Evolutionary conservation across 108 stramenopile genomes (phyloP).

Genomic region (Cylindrotheca fusiformis): DNA sequence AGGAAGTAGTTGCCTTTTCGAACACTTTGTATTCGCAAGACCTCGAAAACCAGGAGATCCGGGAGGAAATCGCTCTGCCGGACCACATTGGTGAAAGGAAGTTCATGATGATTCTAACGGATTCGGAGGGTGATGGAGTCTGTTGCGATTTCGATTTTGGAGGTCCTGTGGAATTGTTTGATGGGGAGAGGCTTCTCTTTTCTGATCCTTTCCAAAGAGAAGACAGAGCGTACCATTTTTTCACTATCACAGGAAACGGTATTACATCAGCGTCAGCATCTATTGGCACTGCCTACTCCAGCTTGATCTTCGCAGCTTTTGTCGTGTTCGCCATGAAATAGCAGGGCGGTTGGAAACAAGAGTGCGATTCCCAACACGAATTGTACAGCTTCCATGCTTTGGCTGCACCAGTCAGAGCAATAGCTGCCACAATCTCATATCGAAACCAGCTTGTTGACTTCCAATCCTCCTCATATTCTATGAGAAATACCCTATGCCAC

Average conservation of each 20-base stretch:
- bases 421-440: too few species aligned
- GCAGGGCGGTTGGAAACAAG: too few species aligned
- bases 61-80: constrained; percentile 17
- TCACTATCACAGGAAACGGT: constrained; percentile 5
- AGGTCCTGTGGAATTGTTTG: constrained; percentile 18
- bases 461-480: too few species aligned
- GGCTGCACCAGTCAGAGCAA: too few species aligned
- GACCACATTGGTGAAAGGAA: constrained; percentile 4
- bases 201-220: constrained; percentile 14
- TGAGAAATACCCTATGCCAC: too few species aligned
- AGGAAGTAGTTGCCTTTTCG: constrained; percentile 20
- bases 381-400: too few species aligned
- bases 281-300: neutral
- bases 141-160: constrained; percentile 23
- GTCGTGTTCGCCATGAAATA: too few species aligned
- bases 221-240: constrained; percentile 1
- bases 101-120: constrained; percentile 20
- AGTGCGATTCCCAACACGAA: too few species aligned
- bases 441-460: too few species aligned
- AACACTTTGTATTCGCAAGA: neutral
- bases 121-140: constrained; percentile 19
- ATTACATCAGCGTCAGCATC: neutral
- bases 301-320: neutral
- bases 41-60: neutral
- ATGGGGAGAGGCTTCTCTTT: constrained; percentile 2